These are phyloP conservation scores for Pythium chondricola DNA, from an alignment of 352 stramenopile genomes.

Conservation along the genomic window DNA sequence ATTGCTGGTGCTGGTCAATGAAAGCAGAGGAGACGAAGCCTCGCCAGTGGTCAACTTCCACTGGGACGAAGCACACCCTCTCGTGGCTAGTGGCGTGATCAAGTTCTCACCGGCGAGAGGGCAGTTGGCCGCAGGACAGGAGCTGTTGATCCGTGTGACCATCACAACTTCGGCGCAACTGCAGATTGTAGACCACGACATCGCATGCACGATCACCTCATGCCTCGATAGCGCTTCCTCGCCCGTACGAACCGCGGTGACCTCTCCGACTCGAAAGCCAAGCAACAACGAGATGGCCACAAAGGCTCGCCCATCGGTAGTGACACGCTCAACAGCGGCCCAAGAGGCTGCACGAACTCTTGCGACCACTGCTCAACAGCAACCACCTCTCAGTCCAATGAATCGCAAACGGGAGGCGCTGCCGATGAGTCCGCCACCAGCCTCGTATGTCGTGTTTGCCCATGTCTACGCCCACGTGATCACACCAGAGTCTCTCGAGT, in stretches of 20 bases:
- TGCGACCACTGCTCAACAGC: too few relatives aligned
- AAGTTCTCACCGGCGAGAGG: constrained; percentile 45
- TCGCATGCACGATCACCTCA: constrained; percentile 42
- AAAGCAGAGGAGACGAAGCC: background rate
- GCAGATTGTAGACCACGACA: constrained; percentile 61
- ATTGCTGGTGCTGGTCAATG: constrained; percentile 55
- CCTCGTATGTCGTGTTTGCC: constrained; percentile 30
- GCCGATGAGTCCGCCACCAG: background rate
- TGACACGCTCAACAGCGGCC: background rate
- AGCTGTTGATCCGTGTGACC: constrained; percentile 45
- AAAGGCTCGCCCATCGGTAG: background rate
- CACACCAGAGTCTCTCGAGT: constrained; percentile 39
- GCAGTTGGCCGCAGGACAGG: constrained; percentile 38
- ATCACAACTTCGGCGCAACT: constrained; percentile 32
- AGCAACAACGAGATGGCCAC: background rate
- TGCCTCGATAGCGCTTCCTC: background rate
- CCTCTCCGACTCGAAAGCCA: background rate
- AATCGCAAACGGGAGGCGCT: background rate
- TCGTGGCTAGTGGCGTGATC: constrained; percentile 41
- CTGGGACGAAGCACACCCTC: constrained; percentile 51
- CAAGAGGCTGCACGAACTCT: constrained; percentile 32
- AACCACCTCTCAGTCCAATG: background rate
- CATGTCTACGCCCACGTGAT: constrained; percentile 57
- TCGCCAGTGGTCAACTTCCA: constrained; percentile 28
- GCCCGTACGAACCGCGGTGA: background rate